Evolutionary conservation across 352 stramenopile genomes (phyloP), one percentile per base, ranked within the genome.

Genomic region (Globisporangium irregulare): DNA sequence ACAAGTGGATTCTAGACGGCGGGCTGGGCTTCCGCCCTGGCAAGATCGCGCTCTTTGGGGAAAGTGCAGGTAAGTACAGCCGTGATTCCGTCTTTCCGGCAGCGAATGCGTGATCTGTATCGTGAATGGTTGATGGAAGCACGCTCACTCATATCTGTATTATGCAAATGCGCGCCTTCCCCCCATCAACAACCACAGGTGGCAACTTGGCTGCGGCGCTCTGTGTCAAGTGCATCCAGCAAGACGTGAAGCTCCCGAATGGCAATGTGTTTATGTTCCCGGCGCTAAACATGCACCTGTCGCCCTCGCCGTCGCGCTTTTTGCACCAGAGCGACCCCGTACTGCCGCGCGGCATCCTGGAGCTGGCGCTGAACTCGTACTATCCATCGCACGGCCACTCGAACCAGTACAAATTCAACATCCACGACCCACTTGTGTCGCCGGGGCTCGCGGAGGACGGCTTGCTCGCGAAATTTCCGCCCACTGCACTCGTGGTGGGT

Each of bases 251-350:
- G 27, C 66, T 90, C n/a, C 90, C 90, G 0, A 82, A 80, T 61
- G 90, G 87, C 22, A 91, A 89, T 56, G 80, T 97, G n/a, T 80
- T 97, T 62, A 94, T 94, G 79, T 96, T 96, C 67, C 91, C 90
- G n/a, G 89, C 90, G 34, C 81, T 97, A 10, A 96, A 97, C 59
- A 73, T 97, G 70, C 87, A 95, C 68, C 68, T 95, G 59, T 94
- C 87, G 63, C 89, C 90, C 8, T 96, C 88, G 25, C 90, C 90
- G 24, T 96, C 87, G 14, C 85, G 90, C 6, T 95, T 95, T 59
- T 68, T 97, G 48, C 90, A 96, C 73, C 86, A 96, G 63, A 95
- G 86, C 59, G 90, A 96, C 56, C 90, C 90, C 0, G 81, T 97
- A 34, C 66, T 97, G 9, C 90, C 90, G 24, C 86, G 87, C 9